Evolutionary conservation across 371 early-diverging fungal species (phyloP), one percentile per base, ranked within the genome.

Genomic region (Actinomucor elegans): DNA sequence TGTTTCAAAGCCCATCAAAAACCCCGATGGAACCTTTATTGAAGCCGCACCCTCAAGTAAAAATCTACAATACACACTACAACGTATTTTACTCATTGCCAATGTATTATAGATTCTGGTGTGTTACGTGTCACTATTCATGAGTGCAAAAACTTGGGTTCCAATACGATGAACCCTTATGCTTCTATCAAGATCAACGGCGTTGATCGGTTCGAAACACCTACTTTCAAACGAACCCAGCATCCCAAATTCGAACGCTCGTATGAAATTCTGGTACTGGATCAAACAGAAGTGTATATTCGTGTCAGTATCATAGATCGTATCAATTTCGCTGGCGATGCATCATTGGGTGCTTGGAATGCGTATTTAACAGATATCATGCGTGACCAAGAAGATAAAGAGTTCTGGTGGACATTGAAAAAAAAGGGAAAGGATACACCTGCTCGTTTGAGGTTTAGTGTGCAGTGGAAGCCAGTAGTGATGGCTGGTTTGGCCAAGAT

Each of bases 11-110:
- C 82, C 84, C 18, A 75, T 67, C 31, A 68, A 64, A 11, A 57
- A 60, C 17, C 66, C 63, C 8, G 74, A 73, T 47, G 76, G 78
- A 11, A 72, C 71, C 1, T 45, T 67, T 24, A 78, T 80, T 34
- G 73, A 76, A n/a, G 74, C 77, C 3, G 67, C 72, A 15, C 81
- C 83, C 26, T 85, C 87, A 2, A 83, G 83, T 76, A 80, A 65
- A 68, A n/a, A n/a, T n/a, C n/a, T n/a, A n/a, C n/a, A n/a, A n/a
- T n/a, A n/a, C n/a, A n/a, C n/a, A n/a, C n/a, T n/a, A n/a, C n/a
- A n/a, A n/a, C n/a, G n/a, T n/a, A n/a, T n/a, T n/a, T n/a, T n/a
- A n/a, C n/a, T n/a, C n/a, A n/a, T n/a, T n/a, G n/a, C n/a, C n/a
- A n/a, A n/a, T 8, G 18, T 4, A 52, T 20, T 48, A 9, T 56